Evolutionary conservation across 495 filamentous ascomycete genomes (phyloP).

Genomic region (Aspergillus indologenus): DNA sequence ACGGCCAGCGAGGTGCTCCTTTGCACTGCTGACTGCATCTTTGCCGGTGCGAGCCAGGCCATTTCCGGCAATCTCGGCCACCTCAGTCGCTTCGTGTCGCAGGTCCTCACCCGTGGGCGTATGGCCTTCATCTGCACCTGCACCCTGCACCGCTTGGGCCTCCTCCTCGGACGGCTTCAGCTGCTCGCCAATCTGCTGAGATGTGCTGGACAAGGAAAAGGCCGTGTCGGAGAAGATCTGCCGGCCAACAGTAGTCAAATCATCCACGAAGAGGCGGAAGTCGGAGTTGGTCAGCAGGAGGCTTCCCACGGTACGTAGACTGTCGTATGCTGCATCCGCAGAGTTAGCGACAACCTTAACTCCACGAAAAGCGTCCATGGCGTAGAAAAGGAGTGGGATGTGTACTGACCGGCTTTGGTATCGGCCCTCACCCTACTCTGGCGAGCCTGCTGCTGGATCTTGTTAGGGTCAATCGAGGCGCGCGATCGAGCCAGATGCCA

Average conservation of each 20-base stretch:
- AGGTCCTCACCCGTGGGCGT: slow-evolving; percentile 59
- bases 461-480: slow-evolving; percentile 63
- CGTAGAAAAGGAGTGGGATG: not conserved
- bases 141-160: slow-evolving; percentile 52
- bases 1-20: slow-evolving; percentile 62
- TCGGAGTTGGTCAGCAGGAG: slow-evolving; percentile 86
- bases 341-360: slow-evolving; percentile 27
- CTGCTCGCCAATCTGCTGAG: slow-evolving; percentile 67
- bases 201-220: slow-evolving; percentile 67
- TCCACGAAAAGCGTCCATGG: not conserved
- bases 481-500: slow-evolving; percentile 77
- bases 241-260: slow-evolving; percentile 72
- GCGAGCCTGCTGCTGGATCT: slow-evolving; percentile 60
- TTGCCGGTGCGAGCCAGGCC: slow-evolving; percentile 63
- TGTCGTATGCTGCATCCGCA: slow-evolving; percentile 63
- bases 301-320: slow-evolving; percentile 76
- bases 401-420: slow-evolving; percentile 63
- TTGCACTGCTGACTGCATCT: slow-evolving; percentile 61
- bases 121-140: slow-evolving; percentile 52
- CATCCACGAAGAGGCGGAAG: slow-evolving; percentile 83
- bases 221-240: slow-evolving; percentile 88
- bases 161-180: slow-evolving; percentile 65
- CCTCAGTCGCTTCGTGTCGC: slow-evolving; percentile 57
- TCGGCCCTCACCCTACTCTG: slow-evolving; percentile 71
- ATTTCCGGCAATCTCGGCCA: slow-evolving; percentile 59